Conservation (phyloP, 371 early-diverging fungal genomes). For the Apophysomyces trapeziformis region DNA sequence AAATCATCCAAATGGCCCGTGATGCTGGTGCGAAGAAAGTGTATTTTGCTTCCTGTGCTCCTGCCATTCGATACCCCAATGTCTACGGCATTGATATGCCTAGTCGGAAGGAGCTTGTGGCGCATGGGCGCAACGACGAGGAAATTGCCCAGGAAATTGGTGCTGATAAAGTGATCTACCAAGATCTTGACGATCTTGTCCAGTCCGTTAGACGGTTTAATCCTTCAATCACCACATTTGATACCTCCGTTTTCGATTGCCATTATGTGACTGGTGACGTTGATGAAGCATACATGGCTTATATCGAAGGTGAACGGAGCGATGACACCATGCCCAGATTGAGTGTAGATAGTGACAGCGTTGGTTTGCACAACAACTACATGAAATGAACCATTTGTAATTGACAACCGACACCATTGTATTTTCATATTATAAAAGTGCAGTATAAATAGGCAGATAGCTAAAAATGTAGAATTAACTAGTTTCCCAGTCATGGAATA, state of each 20-base stretch:
- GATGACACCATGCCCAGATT: constrained; percentile 47
- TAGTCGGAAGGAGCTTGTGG: constrained; percentile 89
- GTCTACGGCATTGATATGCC: constrained; percentile 99
- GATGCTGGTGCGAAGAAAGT: constrained; percentile 98
- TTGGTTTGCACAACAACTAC: constrained; percentile 67
- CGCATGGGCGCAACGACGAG: constrained; percentile 75
- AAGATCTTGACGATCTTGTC: constrained; percentile 82
- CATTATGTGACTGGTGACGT: constrained; percentile 90
- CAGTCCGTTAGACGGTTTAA: constrained; percentile 85
- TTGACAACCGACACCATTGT: too few relatives aligned
- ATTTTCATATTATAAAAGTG: too few relatives aligned
- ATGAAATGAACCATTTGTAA: constrained; percentile 12
- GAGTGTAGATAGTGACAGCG: constrained; percentile 62
- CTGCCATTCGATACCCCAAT: constrained; percentile 94
- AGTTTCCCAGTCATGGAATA: too few relatives aligned
- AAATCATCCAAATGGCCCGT: constrained; percentile 98
- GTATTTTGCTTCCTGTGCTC: constrained; percentile 97
- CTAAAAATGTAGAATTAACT: too few relatives aligned
- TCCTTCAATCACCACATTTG: constrained; percentile 79
- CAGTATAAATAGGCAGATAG: too few relatives aligned
- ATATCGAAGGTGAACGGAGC: constrained; percentile 71
- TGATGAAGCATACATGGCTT: constrained; percentile 75
- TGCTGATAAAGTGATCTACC: constrained; percentile 93
- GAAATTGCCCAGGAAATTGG: constrained; percentile 88
- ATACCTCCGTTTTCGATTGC: constrained; percentile 95